Base-by-base conservation (phyloP, 2,329 filamentous ascomycete genomes). In the Drechslerella stenobrocha region DNA sequence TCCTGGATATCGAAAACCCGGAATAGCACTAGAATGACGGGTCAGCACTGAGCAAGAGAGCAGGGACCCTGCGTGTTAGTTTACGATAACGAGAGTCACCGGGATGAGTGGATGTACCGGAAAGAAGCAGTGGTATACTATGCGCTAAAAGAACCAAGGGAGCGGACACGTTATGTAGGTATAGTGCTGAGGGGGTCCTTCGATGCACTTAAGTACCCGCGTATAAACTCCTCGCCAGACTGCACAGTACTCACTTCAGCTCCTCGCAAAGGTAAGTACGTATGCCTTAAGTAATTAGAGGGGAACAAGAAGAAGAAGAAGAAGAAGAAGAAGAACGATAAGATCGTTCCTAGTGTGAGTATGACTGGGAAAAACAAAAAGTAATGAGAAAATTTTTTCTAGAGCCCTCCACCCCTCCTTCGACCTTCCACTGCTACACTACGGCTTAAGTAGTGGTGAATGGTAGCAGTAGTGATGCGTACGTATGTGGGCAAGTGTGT, bases 201-300 rank as follows among this genome's bases (percentile, higher is more conserved):
- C 37, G 37, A 42, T 18, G 22, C 37, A 42, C 37, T 42, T 42
- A 42, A 42, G 9, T 42, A 42, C 37, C 15, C 37, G 37, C 22
- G 18, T 18, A 42, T 42, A 20, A 42, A 18, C 37, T 4, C 37
- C 37, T 42, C 18, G 15, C 37, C 37, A 42, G 22, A 18, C n/a
- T 42, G 37, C 37, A 42, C 13, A n/a, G n/a, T n/a, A 42, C 37
- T 42, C 37, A 42, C 37, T 42, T 18, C 28, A 11, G 37, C 37
- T 42, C 37, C 37, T 18, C 15, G 2, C 37, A 42, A 42, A 42
- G 37, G 18, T 20, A 42, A 42, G 37, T 42, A 42, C 37, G 37
- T 42, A 42, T 42, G 37, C 37, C 37, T 42, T 42, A 42, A 42
- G 3, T n/a, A 42, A 42, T 42, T 42, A 42, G 37, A 42, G 37